Conservation (phyloP, 2,329 filamentous ascomycete species). For the Davidsoniella virescens region DNA sequence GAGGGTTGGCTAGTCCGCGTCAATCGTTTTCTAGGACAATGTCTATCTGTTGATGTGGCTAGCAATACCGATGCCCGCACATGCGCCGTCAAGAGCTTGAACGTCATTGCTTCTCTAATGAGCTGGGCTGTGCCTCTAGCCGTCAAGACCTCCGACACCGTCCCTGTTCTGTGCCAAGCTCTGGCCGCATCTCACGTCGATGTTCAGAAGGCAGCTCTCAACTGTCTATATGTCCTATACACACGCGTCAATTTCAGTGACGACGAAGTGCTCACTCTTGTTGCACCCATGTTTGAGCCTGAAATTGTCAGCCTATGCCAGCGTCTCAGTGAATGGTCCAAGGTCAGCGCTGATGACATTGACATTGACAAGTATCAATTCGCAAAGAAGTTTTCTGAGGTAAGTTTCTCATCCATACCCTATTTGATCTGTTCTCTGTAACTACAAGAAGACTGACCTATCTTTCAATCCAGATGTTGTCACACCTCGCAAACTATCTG, state of each 20-base stretch:
- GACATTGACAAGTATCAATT: conserved; percentile 86
- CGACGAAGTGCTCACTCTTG: conserved; percentile 61
- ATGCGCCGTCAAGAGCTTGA: conserved; percentile 61
- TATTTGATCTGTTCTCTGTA: background rate
- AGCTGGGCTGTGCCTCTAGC: conserved; percentile 79
- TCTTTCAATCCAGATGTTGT: conserved; percentile 47
- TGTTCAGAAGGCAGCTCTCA: conserved; percentile 63
- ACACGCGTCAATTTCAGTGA: conserved; percentile 57
- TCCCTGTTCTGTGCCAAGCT: conserved; percentile 53
- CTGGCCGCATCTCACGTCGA: conserved; percentile 54
- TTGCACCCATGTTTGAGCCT: conserved; percentile 63
- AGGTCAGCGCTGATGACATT: conserved; percentile 63
- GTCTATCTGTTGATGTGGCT: conserved; percentile 48
- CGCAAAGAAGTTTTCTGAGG: conserved; percentile 87
- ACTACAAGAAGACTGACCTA: background rate
- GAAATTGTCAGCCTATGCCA: conserved; percentile 55
- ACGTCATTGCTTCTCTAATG: conserved; percentile 62
- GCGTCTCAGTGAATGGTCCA: conserved; percentile 63
- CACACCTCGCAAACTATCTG: conserved; percentile 69
- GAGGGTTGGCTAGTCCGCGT: conserved; percentile 81
- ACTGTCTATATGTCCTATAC: conserved; percentile 72
- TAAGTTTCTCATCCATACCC: conserved; percentile 23
- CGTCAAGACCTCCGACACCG: conserved; percentile 52
- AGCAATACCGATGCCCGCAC: conserved; percentile 49
- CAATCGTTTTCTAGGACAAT: conserved; percentile 56